Conservation (phyloP, 164 flowering plant genomes). For the Annona squamosa region DNA sequence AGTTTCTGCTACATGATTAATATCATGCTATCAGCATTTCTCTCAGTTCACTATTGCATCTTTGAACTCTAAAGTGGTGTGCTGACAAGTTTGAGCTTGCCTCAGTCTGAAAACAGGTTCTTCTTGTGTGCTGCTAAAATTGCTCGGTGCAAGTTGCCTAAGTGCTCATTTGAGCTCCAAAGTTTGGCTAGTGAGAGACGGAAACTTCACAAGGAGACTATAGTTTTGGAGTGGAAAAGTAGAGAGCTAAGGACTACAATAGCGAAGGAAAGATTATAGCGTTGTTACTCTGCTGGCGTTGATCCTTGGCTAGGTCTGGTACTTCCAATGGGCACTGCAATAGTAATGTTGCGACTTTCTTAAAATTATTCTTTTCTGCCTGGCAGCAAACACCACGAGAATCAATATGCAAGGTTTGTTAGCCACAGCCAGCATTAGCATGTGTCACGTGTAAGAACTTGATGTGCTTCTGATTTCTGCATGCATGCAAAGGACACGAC, state of each 20-base stretch:
- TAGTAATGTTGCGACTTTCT: too few species aligned
- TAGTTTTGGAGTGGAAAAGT: conserved; percentile 57
- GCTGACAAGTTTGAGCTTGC: conserved; percentile 5
- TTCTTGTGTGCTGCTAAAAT: conserved; percentile 48
- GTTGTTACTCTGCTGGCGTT: not conserved
- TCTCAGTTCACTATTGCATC: not conserved
- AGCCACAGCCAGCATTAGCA: not conserved
- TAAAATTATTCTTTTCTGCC: too few species aligned
- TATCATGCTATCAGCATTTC: not conserved
- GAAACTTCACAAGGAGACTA: conserved; percentile 53
- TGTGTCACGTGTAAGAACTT: not conserved
- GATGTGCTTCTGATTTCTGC: not conserved
- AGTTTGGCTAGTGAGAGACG: conserved; percentile 17
- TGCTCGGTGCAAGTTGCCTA: conserved; percentile 46
- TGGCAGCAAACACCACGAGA: not conserved
- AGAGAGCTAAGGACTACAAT: conserved; percentile 35
- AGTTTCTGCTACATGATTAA: not conserved
- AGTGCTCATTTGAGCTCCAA: conserved; percentile 22
- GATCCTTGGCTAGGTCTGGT: not conserved
- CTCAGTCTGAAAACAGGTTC: conserved; percentile 41
- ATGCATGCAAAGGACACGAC: too few species aligned
- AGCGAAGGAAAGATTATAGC: conserved; percentile 52
- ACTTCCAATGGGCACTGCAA: too few species aligned
- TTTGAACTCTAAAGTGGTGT: not conserved
- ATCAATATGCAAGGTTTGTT: not conserved